Base-by-base conservation (phyloP, 75 land plant species). In the Pinus albicaulis region DNA sequence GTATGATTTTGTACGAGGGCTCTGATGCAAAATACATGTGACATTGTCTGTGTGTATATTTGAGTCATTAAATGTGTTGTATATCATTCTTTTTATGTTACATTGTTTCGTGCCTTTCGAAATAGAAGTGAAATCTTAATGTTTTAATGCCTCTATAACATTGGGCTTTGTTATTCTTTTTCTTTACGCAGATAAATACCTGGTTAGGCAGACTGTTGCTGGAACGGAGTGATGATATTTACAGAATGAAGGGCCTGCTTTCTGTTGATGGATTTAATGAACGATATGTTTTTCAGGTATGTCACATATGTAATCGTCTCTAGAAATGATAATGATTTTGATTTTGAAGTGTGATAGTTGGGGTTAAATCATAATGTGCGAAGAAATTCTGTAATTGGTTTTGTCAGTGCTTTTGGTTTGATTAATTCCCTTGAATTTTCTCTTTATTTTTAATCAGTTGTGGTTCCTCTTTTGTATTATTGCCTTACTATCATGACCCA, bases 251-350 rank as follows among this genome's bases (percentile, higher is more conserved):
- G 80, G 99, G 99, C 52, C 89, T 97, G 24, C 84, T 97, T 25
- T 92, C 98, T 44, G 91, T 97, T 72, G 87, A 91, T 74, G 99
- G 98, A 11, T 90, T 92, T 88, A 64, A 92, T 56, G 92, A 92
- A 78, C 80, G 98, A 84, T 97, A 87, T 82, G 98, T 97, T 55
- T 97, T 97, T 79, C 99, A 97, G 99, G 98, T 94, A 55, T 38
- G 80, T 31, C 31, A 31, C 31, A 31, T 31, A 2, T 76, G 7
- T n/a, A 6, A 59, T 74, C 44, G 2, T 48, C 53, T 68, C 41
- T 68, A 48, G 53, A 36, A 68, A 14, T 38, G 13, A 3, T 13
- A n/a, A n/a, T n/a, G 71, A 68, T 68, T 44, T 68, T 12, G 3
- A 41, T 68, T 68, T 44, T 68, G 24, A 68, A 22, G 17, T 4